phyloP scores from a whole-genome alignment of 2,329 filamentous ascomycete species.

The Sporothrix inflata region DNA sequence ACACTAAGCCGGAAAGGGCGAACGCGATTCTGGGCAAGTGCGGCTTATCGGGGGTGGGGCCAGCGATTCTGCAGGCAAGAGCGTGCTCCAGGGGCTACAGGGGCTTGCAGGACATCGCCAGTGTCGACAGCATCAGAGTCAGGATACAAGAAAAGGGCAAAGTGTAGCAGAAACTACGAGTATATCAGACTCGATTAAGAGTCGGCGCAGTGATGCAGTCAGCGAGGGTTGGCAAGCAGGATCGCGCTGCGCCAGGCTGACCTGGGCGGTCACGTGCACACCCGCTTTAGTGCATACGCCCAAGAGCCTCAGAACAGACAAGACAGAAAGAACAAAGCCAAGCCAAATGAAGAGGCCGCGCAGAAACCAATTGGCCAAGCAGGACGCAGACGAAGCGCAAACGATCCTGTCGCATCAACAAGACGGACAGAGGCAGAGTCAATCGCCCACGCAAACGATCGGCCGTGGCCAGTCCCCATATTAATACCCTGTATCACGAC shows the following conservation, averaged over 20 bases:
- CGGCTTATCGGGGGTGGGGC: slow-evolving; percentile 31
- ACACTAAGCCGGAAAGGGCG: slow-evolving; percentile 27
- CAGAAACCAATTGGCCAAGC: slow-evolving; percentile 12
- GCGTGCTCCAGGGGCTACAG: neutral
- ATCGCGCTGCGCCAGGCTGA: neutral
- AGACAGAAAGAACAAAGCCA: neutral
- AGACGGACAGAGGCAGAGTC: neutral
- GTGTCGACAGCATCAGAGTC: neutral
- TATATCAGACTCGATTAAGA: neutral
- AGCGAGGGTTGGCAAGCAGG: neutral
- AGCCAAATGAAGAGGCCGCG: neutral
- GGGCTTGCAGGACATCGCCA: neutral
- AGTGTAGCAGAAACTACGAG: neutral
- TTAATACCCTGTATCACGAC: neutral
- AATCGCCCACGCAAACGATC: slow-evolving; percentile 10
- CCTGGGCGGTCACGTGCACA: neutral
- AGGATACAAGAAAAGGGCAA: neutral
- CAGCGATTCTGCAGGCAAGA: slow-evolving; percentile 11
- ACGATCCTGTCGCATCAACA: slow-evolving; percentile 6
- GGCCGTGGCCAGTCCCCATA: slow-evolving; percentile 11
- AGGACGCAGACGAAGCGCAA: neutral
- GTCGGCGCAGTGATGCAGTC: neutral
- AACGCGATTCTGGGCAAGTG: slow-evolving; percentile 21
- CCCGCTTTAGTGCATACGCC: slow-evolving; percentile 2
- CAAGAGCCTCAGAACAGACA: neutral